Conservation (phyloP, 2,329 filamentous ascomycete species). For the Boeremia exigua region DNA sequence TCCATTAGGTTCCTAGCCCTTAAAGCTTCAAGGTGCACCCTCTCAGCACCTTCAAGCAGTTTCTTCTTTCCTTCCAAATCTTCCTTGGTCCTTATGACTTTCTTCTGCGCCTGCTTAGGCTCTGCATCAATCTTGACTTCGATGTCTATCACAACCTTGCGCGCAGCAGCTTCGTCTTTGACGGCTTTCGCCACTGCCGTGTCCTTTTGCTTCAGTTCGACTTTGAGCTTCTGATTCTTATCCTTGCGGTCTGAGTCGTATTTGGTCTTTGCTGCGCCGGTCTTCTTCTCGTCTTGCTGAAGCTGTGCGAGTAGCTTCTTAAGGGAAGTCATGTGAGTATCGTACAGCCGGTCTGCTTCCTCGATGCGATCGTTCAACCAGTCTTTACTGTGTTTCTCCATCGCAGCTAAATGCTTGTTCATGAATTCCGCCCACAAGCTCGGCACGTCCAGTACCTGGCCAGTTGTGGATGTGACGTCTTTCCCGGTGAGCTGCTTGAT, state of each 20-base stretch:
- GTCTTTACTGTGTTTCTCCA: neutral
- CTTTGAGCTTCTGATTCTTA: neutral
- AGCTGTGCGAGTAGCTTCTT: neutral
- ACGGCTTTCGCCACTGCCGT: neutral
- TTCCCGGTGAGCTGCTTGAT: neutral
- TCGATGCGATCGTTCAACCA: neutral
- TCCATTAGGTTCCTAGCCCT: neutral
- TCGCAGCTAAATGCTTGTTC: neutral
- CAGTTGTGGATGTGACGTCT: neutral
- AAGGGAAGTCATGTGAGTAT: neutral
- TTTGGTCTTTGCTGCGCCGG: neutral
- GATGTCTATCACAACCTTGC: neutral
- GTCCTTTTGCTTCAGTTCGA: neutral
- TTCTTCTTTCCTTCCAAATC: neutral
- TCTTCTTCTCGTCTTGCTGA: neutral
- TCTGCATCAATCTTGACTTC: neutral
- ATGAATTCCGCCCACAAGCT: neutral
- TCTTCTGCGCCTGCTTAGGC: neutral
- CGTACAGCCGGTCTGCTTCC: neutral
- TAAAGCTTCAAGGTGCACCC: neutral
- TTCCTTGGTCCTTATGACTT: neutral
- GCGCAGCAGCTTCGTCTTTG: neutral
- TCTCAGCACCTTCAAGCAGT: neutral
- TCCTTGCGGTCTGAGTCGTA: neutral
- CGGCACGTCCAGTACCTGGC: neutral